These are phyloP conservation scores for Pisolithus thermaeus DNA, from an alignment of 1,284 basidiomycete species.

Conservation along the genomic window DNA sequence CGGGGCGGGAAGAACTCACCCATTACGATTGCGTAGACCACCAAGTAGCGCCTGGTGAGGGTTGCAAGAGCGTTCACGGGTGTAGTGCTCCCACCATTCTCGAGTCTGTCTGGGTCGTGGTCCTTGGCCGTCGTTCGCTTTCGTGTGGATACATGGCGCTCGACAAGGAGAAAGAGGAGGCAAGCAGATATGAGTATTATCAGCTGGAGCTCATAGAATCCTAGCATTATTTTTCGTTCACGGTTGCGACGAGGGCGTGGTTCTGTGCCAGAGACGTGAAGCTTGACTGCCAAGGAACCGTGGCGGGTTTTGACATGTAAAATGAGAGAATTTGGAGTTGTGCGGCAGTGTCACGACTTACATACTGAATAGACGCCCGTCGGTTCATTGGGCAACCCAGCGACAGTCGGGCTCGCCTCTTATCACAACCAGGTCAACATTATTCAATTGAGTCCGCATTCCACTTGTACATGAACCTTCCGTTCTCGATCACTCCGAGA, in stretches of 20 bases:
- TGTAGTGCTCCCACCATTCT: constrained; percentile 28
- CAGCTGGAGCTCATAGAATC: constrained; percentile 53
- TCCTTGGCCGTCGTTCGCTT: constrained; percentile 22
- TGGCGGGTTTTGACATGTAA: no score
- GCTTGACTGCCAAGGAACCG: background rate
- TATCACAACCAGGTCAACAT: no score
- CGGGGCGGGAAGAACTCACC: constrained; percentile 33
- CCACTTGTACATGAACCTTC: no score
- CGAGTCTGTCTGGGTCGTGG: constrained; percentile 28
- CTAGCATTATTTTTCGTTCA: constrained; percentile 13
- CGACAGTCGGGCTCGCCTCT: no score
- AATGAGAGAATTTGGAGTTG: no score
- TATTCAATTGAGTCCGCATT: no score
- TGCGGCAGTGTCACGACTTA: no score
- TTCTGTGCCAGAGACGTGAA: background rate
- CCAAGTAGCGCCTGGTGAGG: constrained; percentile 53
- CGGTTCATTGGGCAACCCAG: no score
- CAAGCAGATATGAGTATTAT: constrained; percentile 41
- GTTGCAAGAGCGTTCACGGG: constrained; percentile 26
- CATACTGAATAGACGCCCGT: no score
- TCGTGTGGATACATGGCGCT: constrained; percentile 37
- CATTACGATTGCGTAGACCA: constrained; percentile 70
- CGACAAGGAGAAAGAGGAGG: constrained; percentile 39
- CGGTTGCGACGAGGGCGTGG: background rate
- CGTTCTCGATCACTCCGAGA: no score